These are phyloP conservation scores for Vitellaria paradoxa DNA, from an alignment of 179 eudicot species.

Conservation along the genomic window DNA sequence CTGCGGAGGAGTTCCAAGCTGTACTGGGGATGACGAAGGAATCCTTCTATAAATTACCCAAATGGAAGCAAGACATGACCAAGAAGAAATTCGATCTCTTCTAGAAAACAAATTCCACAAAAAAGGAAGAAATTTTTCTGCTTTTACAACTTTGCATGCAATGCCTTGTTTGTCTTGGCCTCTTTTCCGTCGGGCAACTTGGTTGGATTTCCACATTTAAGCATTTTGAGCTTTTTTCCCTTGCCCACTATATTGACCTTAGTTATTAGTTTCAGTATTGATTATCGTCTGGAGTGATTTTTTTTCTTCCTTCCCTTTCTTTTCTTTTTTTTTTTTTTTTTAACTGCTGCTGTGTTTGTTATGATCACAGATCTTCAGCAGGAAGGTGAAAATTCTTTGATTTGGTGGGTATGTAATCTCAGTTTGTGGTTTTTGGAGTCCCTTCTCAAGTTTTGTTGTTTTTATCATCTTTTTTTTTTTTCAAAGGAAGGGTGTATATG, in stretches of 20 bases:
- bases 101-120: conserved; percentile 18
- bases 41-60: conserved; percentile 67
- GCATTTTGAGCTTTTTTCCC: background rate
- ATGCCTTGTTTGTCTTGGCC: conserved; percentile 3
- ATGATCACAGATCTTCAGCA: conserved; percentile 15
- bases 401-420: conserved; percentile 22
- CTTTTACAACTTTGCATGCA: background rate
- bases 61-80: conserved; percentile 92
- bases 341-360: conserved; percentile 18
- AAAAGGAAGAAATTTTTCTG: background rate
- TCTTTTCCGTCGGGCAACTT: conserved; percentile 6
- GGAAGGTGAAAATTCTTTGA: conserved; percentile 29
- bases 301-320: background rate
- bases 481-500: conserved; percentile 11
- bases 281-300: background rate
- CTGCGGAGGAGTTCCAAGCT: conserved; percentile 67
- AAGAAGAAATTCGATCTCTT: conserved; percentile 83
- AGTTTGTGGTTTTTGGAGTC: conserved; percentile 16
- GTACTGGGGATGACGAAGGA: conserved; percentile 63
- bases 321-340: background rate
- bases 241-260: background rate
- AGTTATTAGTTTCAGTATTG: background rate
- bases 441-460: background rate
- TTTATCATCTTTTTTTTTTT: background rate
- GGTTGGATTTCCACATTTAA: conserved; percentile 3